phyloP scores from a whole-genome alignment of 805 yeast genomes.

The Yamadazyma laniorum region DNA sequence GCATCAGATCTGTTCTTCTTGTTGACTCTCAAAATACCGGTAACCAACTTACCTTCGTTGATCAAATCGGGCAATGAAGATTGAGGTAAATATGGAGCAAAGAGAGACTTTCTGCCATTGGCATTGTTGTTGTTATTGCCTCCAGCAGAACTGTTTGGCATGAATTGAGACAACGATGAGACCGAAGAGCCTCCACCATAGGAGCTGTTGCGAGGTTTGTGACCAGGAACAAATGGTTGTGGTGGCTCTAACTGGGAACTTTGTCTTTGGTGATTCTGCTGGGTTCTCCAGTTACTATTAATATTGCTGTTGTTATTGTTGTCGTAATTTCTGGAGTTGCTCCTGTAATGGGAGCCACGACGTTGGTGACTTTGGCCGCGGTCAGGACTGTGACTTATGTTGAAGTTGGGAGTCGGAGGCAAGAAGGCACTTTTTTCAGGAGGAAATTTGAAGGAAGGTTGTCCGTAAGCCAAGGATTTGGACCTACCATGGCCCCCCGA shows the following conservation, averaged over 20 bases:
- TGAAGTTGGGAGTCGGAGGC: constrained; percentile 56
- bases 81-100: constrained; percentile 96
- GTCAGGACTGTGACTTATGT: constrained; percentile 40
- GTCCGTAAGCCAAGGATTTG: constrained; percentile 44
- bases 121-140: constrained; percentile 31
- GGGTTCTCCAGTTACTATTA: constrained; percentile 66
- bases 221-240: constrained; percentile 68
- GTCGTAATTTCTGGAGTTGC: constrained; percentile 40
- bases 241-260: constrained; percentile 37
- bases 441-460: constrained; percentile 61
- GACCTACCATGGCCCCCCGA: constrained; percentile 32
- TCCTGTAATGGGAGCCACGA: constrained; percentile 39
- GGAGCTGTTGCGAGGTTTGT: constrained; percentile 67
- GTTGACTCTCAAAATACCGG: constrained; percentile 91
- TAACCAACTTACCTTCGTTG: constrained; percentile 85
- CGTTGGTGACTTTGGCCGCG: constrained; percentile 34
- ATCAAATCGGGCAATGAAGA: constrained; percentile 86
- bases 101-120: constrained; percentile 69
- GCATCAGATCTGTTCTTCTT: constrained; percentile 97
- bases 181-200: constrained; percentile 55
- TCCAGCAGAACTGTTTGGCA: constrained; percentile 23
- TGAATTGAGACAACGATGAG: constrained; percentile 43
- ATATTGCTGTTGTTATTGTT: constrained; percentile 31
- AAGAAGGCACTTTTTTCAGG: constrained; percentile 38
- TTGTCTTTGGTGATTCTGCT: constrained; percentile 25